phyloP scores from a whole-genome alignment of 2,329 filamentous ascomycete genomes.

The Aspergillus chevalieri region DNA sequence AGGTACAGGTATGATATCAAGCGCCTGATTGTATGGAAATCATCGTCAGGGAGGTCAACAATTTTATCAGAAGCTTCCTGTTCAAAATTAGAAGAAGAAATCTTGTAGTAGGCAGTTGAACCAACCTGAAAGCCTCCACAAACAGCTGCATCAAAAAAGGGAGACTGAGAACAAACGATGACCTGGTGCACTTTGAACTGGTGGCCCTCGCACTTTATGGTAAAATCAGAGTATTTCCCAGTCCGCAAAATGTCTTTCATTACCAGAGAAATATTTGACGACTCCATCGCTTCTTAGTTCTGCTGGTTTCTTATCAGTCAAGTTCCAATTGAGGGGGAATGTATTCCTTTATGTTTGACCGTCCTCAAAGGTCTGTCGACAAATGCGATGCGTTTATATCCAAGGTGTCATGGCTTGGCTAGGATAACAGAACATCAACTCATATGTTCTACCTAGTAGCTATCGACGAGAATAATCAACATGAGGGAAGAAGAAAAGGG shows the following conservation, averaged over 20 bases:
- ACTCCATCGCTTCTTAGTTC: background rate
- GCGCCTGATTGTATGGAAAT: slow-evolving; percentile 2
- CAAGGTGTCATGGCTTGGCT: too few species aligned
- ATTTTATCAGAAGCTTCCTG: slow-evolving; percentile 2
- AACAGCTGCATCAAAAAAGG: slow-evolving; percentile 4
- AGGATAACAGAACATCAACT: too few species aligned
- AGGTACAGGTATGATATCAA: slow-evolving; percentile 5
- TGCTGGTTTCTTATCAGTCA: background rate
- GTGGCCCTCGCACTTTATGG: slow-evolving; percentile 6
- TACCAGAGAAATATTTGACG: background rate
- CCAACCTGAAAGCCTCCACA: slow-evolving; percentile 4
- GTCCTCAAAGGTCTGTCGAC: too few species aligned
- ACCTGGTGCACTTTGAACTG: slow-evolving; percentile 8
- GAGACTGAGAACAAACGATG: slow-evolving; percentile 7
- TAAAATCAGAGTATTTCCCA: slow-evolving; percentile 1
- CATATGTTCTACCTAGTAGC: too few species aligned
- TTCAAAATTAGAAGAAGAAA: background rate
- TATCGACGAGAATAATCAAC: too few species aligned
- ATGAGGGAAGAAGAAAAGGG: too few species aligned
- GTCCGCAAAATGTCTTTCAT: background rate
- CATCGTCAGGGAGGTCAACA: background rate
- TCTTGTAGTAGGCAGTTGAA: background rate
- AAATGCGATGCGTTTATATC: too few species aligned
- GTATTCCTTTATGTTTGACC: too few species aligned
- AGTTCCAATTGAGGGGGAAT: too few species aligned